Percentiles rank a stretch among this genome's conserved stretches.
These are phyloP conservation scores for Thielaviopsis populi DNA, from an alignment of 2,329 filamentous ascomycete genomes.

Conservation along the genomic window DNA sequence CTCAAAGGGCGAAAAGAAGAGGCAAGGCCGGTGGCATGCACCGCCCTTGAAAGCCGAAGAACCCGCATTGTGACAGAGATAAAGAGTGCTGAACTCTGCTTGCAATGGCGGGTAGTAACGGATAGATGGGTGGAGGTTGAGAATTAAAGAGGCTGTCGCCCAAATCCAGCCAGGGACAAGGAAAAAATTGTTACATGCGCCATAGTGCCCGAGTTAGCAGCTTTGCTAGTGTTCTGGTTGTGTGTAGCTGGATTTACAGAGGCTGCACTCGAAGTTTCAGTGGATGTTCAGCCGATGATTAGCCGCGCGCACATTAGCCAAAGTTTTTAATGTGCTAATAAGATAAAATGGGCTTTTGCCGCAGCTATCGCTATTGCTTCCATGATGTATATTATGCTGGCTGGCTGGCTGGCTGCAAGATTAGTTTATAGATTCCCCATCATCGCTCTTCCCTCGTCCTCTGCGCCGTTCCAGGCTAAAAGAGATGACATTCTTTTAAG, in stretches of 20 bases:
- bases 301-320: background rate
- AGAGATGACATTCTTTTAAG: background rate
- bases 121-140: background rate
- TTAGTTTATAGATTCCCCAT: background rate
- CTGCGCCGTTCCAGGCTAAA: background rate
- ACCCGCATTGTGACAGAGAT: slow-evolving; percentile 14
- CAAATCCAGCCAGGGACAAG: background rate
- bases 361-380: background rate
- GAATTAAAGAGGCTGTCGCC: background rate
- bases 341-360: background rate
- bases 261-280: background rate
- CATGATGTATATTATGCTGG: background rate
- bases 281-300: background rate
- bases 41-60: slow-evolving; percentile 14
- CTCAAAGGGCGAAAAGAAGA: slow-evolving; percentile 9
- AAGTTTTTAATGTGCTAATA: background rate
- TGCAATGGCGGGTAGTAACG: background rate
- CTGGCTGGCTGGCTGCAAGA: background rate
- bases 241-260: background rate
- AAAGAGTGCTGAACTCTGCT: background rate
- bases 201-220: background rate
- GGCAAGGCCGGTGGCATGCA: slow-evolving; percentile 3
- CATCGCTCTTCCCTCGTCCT: background rate
- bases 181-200: slow-evolving; percentile 12
- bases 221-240: background rate